Evolutionary conservation across 2,329 filamentous ascomycete genomes (phyloP).

Genomic region (Claviceps cyperi): DNA sequence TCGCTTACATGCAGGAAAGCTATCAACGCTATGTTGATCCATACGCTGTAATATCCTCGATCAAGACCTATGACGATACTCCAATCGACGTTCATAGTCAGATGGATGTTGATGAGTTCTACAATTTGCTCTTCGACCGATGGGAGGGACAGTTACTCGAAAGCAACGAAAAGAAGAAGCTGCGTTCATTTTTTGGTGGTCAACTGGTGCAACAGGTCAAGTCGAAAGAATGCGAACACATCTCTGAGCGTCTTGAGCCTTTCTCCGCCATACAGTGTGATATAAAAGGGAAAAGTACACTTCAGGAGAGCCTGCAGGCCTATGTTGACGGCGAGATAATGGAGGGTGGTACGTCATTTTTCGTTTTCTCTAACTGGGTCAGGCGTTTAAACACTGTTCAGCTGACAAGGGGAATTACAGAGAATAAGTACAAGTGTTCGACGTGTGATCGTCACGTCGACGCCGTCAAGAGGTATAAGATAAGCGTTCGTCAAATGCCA

Average conservation of each 20-base stretch:
- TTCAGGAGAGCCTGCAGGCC: conserved; percentile 81
- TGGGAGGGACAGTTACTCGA: conserved; percentile 71
- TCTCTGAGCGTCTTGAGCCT: conserved; percentile 78
- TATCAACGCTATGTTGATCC: conserved; percentile 63
- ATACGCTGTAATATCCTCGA: conserved; percentile 53
- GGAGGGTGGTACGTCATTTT: conserved; percentile 53
- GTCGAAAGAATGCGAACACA: conserved; percentile 84
- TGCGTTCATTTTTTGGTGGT: conserved; percentile 80
- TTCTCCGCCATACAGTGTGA: conserved; percentile 95
- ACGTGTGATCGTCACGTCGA: conserved; percentile 80
- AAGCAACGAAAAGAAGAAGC: conserved; percentile 51
- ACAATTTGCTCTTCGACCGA: conserved; percentile 81
- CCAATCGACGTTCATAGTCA: conserved; percentile 77
- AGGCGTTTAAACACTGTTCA: background rate
- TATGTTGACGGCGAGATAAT: conserved; percentile 94
- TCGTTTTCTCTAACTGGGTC: background rate
- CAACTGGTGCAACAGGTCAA: conserved; percentile 89
- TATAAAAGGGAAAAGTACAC: conserved; percentile 75
- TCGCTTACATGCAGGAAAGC: conserved; percentile 74
- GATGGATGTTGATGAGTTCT: conserved; percentile 98
- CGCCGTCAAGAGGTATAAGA: conserved; percentile 64
- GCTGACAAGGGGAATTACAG: conserved; percentile 24
- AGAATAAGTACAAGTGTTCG: conserved; percentile 97
- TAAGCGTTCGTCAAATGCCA: background rate
- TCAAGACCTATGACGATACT: conserved; percentile 70